These are phyloP conservation scores for Mycosphaerella arachidis DNA, from an alignment of 2,329 filamentous ascomycete genomes.

Conservation along the genomic window DNA sequence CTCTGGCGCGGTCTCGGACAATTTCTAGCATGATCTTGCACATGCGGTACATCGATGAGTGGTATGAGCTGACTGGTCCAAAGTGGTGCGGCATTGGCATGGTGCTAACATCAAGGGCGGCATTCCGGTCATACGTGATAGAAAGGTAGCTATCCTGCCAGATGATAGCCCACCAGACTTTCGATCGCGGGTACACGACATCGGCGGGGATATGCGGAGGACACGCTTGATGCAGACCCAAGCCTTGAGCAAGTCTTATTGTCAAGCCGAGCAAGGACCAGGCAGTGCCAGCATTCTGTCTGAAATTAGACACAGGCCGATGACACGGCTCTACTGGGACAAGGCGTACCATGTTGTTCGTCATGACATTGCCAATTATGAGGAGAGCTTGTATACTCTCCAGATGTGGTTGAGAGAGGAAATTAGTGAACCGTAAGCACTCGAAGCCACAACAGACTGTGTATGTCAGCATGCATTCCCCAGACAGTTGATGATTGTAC, in stretches of 20 bases:
- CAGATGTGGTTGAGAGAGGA: slow-evolving; percentile 57
- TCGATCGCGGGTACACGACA: slow-evolving; percentile 36
- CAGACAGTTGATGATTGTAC: slow-evolving; percentile 15
- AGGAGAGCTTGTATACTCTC: slow-evolving; percentile 60
- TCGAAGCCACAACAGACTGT: slow-evolving; percentile 61
- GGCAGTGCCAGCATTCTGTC: slow-evolving; percentile 55
- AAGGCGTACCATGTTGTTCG: slow-evolving; percentile 31
- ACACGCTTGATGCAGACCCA: slow-evolving; percentile 57
- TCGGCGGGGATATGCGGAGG: slow-evolving; percentile 50
- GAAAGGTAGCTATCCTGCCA: slow-evolving; percentile 63
- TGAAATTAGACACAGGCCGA: slow-evolving; percentile 33
- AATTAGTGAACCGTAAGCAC: slow-evolving; percentile 60
- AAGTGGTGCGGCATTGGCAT: slow-evolving; percentile 34
- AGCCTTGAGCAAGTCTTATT: slow-evolving; percentile 55
- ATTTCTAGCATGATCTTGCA: slow-evolving; percentile 58
- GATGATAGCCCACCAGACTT: slow-evolving; percentile 55
- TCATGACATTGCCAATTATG: slow-evolving; percentile 54
- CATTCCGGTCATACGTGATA: slow-evolving; percentile 59
- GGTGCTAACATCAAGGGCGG: slow-evolving; percentile 49
- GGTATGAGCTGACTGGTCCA: slow-evolving; percentile 50
- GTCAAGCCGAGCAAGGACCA: slow-evolving; percentile 59
- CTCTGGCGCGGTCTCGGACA: slow-evolving; percentile 52
- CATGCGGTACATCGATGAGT: slow-evolving; percentile 54
- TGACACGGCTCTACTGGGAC: slow-evolving; percentile 6
- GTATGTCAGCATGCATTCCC: slow-evolving; percentile 25